These are phyloP conservation scores for Saraca asoca DNA, from an alignment of 331 rosid genomes.

Conservation along the genomic window DNA sequence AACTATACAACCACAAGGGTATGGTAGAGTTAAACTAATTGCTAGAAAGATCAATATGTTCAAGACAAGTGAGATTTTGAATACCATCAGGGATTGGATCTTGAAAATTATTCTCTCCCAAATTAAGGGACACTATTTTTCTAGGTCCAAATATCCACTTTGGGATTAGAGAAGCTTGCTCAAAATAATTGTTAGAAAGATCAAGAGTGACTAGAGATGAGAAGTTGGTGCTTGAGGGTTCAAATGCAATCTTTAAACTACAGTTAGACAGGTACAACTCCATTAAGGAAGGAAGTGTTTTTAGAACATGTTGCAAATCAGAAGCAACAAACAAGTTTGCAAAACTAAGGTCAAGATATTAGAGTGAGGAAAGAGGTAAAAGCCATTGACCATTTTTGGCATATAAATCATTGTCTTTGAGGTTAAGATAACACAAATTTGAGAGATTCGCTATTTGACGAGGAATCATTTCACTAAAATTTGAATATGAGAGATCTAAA, in stretches of 20 bases:
- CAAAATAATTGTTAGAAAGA: no score
- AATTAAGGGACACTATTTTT: no score
- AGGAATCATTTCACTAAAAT: not conserved
- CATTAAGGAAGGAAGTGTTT: not conserved
- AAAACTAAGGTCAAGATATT: not conserved
- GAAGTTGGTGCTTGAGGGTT: no score
- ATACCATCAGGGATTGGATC: not conserved
- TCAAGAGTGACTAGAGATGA: no score
- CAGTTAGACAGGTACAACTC: not conserved
- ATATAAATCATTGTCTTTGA: no score
- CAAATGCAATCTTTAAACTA: not conserved
- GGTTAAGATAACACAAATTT: no score
- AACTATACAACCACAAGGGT: conserved; percentile 1
- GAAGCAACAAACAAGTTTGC: not conserved
- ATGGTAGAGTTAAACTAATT: not conserved
- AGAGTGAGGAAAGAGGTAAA: not conserved
- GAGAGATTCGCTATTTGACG: no score
- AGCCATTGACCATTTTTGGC: not conserved
- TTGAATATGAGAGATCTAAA: not conserved
- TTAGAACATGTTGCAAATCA: no score
- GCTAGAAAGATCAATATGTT: not conserved
- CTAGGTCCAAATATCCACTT: no score
- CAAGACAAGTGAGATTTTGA: not conserved
- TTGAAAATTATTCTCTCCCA: no score
- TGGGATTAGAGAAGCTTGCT: no score